These are phyloP conservation scores for Solanum neorickii DNA, from an alignment of 257 asterid species.

Conservation along the genomic window DNA sequence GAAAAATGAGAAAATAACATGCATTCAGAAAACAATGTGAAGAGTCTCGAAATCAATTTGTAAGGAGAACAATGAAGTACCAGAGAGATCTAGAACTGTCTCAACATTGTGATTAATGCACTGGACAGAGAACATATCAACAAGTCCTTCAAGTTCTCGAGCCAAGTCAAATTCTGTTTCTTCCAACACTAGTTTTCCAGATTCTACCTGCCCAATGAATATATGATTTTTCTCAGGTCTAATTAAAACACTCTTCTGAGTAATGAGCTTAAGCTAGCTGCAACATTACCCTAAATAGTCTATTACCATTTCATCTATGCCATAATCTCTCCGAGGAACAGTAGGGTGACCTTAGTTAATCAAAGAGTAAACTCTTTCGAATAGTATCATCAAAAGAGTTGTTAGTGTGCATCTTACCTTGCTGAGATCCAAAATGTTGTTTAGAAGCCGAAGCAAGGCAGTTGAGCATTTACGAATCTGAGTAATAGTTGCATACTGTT, in stretches of 20 bases:
- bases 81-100: constrained; percentile 79
- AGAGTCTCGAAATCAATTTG: background rate
- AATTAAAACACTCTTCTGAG: background rate
- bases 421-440: constrained; percentile 91
- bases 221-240: background rate
- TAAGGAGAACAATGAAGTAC: constrained; percentile 16
- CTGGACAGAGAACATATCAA: constrained; percentile 88
- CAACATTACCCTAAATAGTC: background rate
- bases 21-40: background rate
- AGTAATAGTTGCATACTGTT: constrained; percentile 62
- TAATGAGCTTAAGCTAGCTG: background rate
- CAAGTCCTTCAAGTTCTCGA: constrained; percentile 91
- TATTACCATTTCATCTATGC: background rate
- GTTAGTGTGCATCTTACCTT: constrained; percentile 36
- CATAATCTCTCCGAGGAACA: background rate
- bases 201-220: constrained; percentile 52
- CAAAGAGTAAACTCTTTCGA: background rate
- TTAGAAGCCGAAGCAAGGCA: constrained; percentile 76
- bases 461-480: constrained; percentile 93
- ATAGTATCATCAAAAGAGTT: background rate
- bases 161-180: constrained; percentile 82
- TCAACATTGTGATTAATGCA: constrained; percentile 81
- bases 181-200: constrained; percentile 81
- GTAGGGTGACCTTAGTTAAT: background rate
- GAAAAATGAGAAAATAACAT: background rate